Evolutionary conservation across 1,284 basidiomycete genomes (phyloP).

Genomic region (Ceratobasidium sp.): DNA sequence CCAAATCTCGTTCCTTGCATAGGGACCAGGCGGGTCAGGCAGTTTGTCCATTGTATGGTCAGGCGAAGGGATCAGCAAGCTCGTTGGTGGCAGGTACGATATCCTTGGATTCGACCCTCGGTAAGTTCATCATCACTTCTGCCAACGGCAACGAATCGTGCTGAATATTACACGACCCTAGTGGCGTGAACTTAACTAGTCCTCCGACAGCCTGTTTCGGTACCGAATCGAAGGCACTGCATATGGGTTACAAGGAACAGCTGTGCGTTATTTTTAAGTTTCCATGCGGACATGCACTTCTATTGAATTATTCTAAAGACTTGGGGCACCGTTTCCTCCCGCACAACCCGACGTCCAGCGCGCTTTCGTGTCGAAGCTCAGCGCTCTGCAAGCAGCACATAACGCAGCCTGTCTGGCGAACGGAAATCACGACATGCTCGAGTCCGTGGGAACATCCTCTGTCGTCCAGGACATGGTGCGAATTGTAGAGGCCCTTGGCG

Average conservation of each 20-base stretch:
- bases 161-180: not conserved
- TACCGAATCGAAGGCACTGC: not conserved
- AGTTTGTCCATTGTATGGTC: conserved; percentile 21
- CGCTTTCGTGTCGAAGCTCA: not conserved
- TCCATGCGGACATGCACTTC: conserved; percentile 1
- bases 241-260: conserved; percentile 8
- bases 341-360: not conserved
- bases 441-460: conserved; percentile 44
- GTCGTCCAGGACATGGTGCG: conserved; percentile 47
- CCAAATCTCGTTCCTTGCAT: not conserved
- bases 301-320: not conserved
- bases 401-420: conserved; percentile 36
- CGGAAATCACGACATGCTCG: conserved; percentile 44
- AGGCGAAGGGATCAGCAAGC: conserved; percentile 15
- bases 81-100: conserved; percentile 26
- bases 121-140: conserved; percentile 1
- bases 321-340: conserved; percentile 3
- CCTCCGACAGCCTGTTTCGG: conserved; percentile 11
- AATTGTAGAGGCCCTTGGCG: conserved; percentile 46
- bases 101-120: conserved; percentile 5
- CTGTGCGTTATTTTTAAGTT: not conserved
- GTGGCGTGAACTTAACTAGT: not conserved
- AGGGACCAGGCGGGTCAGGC: conserved; percentile 48
- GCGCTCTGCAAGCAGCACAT: not conserved
- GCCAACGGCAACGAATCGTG: not conserved